Conservation (phyloP, 148 eudicot genomes). For the Nepenthes gracilis region DNA sequence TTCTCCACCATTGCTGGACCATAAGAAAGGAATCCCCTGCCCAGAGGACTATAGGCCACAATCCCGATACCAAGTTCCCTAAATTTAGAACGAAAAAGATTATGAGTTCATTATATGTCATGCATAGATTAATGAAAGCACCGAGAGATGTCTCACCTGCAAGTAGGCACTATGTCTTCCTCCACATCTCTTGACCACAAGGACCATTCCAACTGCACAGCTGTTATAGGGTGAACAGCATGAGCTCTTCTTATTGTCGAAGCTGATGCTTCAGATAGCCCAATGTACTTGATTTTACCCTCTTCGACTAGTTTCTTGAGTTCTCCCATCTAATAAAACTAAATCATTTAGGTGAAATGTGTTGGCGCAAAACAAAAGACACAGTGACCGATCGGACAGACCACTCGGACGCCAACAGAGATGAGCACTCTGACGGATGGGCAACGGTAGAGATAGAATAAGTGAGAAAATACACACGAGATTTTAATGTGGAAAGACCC, state of each 20-base stretch:
- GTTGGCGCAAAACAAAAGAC: no score
- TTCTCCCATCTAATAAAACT: slow-evolving; percentile 11
- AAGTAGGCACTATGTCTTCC: slow-evolving; percentile 12
- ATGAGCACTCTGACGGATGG: no score
- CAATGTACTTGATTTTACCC: slow-evolving; percentile 13
- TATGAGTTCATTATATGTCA: background rate
- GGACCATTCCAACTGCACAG: slow-evolving; percentile 14
- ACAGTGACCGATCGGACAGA: no score
- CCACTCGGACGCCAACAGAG: no score
- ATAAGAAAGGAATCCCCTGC: slow-evolving; percentile 1
- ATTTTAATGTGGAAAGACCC: no score
- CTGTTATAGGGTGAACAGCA: slow-evolving; percentile 13
- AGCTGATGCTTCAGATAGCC: slow-evolving; percentile 9
- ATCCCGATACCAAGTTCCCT: slow-evolving; percentile 9
- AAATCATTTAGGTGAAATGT: no score
- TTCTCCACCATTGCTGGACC: background rate
- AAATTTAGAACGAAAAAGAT: background rate
- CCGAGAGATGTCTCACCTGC: slow-evolving; percentile 6
- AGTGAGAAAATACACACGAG: no score
- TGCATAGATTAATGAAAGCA: background rate
- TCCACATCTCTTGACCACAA: slow-evolving; percentile 13
- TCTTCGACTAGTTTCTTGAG: slow-evolving; percentile 14
- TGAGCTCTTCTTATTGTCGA: slow-evolving; percentile 13
- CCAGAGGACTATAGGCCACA: slow-evolving; percentile 6
- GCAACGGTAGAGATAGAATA: no score